Evolutionary conservation across 805 yeast species (phyloP).

Genomic region (Candida coquimbonensis): DNA sequence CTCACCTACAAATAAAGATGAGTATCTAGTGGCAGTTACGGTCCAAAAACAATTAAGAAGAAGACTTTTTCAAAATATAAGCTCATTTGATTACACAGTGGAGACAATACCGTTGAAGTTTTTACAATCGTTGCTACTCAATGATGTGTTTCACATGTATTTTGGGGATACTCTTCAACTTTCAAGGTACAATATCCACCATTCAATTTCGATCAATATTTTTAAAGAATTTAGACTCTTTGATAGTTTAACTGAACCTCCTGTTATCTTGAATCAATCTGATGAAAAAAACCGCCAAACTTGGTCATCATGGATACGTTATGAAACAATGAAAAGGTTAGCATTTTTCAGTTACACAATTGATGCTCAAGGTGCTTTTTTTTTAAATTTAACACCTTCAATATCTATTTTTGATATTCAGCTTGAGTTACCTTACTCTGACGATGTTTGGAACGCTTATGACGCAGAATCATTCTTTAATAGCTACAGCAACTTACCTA

Average conservation of each 20-base stretch:
- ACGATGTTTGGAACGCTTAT: constrained; percentile 36
- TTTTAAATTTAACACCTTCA: constrained; percentile 22
- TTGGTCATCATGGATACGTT: constrained; percentile 42
- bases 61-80: constrained; percentile 11
- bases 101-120: constrained; percentile 16
- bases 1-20: not conserved
- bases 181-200: constrained; percentile 15
- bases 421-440: constrained; percentile 39
- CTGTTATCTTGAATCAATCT: not conserved
- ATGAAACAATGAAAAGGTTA: constrained; percentile 37
- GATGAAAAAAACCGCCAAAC: constrained; percentile 1
- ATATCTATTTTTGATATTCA: constrained; percentile 35
- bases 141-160: constrained; percentile 20
- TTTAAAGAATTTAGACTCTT: constrained; percentile 16
- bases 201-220: constrained; percentile 18
- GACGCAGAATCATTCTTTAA: constrained; percentile 17
- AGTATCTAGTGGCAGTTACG: not conserved
- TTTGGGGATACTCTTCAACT: constrained; percentile 20
- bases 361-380: constrained; percentile 34
- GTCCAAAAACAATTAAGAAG: constrained; percentile 19
- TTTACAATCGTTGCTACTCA: constrained; percentile 21
- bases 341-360: constrained; percentile 35
- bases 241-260: not conserved
- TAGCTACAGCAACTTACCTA: not conserved
- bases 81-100: constrained; percentile 4